Conservation (phyloP, 208 protist genomes). For the Leishmania guyanensis region DNA sequence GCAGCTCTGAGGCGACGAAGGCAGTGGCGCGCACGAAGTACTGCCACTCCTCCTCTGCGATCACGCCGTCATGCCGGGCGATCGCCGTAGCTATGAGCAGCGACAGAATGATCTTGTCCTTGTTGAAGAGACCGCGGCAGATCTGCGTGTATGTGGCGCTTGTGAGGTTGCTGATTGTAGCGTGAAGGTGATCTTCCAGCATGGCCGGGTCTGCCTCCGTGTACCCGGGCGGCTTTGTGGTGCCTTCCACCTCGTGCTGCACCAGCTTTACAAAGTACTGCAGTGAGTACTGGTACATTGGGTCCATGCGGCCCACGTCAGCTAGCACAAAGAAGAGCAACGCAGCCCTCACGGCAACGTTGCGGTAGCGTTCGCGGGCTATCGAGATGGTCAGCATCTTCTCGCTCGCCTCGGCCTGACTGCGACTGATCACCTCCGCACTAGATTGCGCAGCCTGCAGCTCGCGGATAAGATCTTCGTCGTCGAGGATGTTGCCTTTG, state of each 20-base stretch:
- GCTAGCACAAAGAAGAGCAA: constrained; percentile 96
- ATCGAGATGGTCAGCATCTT: constrained; percentile 94
- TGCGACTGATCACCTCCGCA: constrained; percentile 83
- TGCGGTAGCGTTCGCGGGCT: constrained; percentile 87
- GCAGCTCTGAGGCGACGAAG: constrained; percentile 80
- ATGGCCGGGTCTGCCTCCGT: constrained; percentile 53
- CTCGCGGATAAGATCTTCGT: constrained; percentile 94
- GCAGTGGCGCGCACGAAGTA: constrained; percentile 91
- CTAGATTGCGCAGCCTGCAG: constrained; percentile 94
- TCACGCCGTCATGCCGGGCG: constrained; percentile 51
- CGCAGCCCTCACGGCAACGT: constrained; percentile 89
- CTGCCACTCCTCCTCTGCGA: constrained; percentile 91
- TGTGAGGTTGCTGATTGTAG: constrained; percentile 89
- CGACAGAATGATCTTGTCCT: constrained; percentile 96
- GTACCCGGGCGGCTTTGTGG: constrained; percentile 54
- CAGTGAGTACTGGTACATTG: constrained; percentile 99
- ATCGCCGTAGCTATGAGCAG: constrained; percentile 94
- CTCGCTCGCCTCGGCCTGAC: constrained; percentile 88
- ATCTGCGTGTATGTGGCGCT: constrained; percentile 95
- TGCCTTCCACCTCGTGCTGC: constrained; percentile 80
- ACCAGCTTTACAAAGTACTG: constrained; percentile 98
- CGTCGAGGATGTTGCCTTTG: constrained; percentile 95
- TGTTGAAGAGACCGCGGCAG: constrained; percentile 98
- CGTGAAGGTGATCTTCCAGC: constrained; percentile 75
- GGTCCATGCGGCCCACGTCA: constrained; percentile 94